Evolutionary conservation across 176 grass and related monocot species (phyloP).

Genomic region (Pharus latifolius): DNA sequence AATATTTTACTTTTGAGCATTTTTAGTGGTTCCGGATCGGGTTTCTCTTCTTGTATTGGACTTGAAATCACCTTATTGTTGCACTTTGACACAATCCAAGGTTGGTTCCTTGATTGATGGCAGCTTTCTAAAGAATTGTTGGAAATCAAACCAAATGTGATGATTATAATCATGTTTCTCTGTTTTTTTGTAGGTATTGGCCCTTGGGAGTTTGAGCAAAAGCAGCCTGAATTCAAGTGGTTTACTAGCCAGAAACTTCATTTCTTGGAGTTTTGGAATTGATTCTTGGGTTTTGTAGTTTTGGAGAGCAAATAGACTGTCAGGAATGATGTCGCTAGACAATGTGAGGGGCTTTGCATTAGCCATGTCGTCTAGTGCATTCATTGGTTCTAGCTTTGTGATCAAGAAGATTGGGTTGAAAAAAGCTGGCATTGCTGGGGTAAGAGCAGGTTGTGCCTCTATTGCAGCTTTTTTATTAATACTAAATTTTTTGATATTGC

Average conservation of each 20-base stretch:
- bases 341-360: slow-evolving; percentile 68
- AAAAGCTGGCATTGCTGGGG: slow-evolving; percentile 49
- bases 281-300: neutral
- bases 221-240: too few species aligned
- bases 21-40: neutral
- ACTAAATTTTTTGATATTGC: neutral
- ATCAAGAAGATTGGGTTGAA: slow-evolving; percentile 88
- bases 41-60: too few species aligned
- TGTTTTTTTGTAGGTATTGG: too few species aligned
- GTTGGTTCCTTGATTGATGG: too few species aligned
- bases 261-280: too few species aligned
- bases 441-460: slow-evolving; percentile 66
- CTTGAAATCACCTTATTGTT: too few species aligned
- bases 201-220: too few species aligned
- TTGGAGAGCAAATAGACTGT: neutral
- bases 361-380: slow-evolving; percentile 75
- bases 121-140: too few species aligned
- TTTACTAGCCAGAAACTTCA: too few species aligned
- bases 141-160: too few species aligned
- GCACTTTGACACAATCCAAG: too few species aligned
- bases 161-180: too few species aligned
- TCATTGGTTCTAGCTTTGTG: slow-evolving; percentile 90
- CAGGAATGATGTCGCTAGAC: slow-evolving; percentile 45
- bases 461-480: neutral
- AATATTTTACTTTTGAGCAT: neutral